These are phyloP conservation scores for Eucalyptus cloeziana DNA, from an alignment of 345 rosid species.

Conservation along the genomic window DNA sequence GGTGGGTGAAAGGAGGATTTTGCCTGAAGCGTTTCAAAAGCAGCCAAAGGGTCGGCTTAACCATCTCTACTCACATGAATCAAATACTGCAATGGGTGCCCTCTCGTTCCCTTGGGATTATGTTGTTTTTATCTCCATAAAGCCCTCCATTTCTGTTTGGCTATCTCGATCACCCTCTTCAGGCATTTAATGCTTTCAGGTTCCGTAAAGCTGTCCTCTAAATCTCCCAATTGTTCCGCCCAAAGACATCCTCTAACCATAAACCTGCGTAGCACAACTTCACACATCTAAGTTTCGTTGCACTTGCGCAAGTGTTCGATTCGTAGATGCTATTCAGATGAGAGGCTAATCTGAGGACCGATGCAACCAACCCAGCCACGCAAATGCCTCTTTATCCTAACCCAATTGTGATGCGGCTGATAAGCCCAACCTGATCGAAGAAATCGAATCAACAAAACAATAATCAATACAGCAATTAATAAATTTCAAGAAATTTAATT, in stretches of 20 bases:
- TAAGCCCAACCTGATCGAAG: no score
- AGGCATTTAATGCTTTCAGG: conserved; percentile 29
- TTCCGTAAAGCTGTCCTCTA: conserved; percentile 20
- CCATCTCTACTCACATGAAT: conserved; percentile 27
- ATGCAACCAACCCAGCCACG: no score
- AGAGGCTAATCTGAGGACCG: no score
- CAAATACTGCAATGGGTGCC: conserved; percentile 49
- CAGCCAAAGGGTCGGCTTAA: conserved; percentile 16
- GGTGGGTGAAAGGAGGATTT: conserved; percentile 40
- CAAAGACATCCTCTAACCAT: conserved; percentile 33
- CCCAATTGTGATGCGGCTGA: no score
- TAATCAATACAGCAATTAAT: no score
- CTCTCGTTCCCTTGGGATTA: conserved; percentile 25
- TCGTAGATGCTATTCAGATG: no score
- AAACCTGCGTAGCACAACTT: no score
- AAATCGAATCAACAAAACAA: no score
- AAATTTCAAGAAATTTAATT: no score
- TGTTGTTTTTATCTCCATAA: conserved; percentile 6
- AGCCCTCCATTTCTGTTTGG: conserved; percentile 31
- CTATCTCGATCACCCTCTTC: conserved; percentile 18
- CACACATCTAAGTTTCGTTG: no score
- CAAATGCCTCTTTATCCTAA: no score
- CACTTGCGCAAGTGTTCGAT: no score
- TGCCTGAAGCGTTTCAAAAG: conserved; percentile 41
- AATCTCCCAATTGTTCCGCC: conserved; percentile 43